Conservation (phyloP, 2,329 filamentous ascomycete species). For the Ophiostoma himal-ulmi region DNA sequence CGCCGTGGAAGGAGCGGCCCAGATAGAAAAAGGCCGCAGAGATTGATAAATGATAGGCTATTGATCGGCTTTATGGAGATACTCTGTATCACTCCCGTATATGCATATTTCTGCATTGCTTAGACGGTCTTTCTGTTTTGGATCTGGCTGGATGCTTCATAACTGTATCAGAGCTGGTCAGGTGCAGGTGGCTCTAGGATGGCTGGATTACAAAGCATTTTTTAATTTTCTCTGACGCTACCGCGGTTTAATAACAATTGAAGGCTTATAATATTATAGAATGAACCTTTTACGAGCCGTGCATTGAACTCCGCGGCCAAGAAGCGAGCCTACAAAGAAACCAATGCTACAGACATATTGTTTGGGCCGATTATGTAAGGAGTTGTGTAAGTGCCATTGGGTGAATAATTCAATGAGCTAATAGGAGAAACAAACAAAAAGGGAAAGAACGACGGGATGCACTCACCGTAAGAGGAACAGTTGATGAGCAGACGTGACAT, state of each 20-base stretch:
- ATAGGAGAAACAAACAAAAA: background rate
- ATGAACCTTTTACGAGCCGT: background rate
- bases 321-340: background rate
- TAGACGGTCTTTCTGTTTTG: background rate
- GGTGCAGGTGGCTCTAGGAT: background rate
- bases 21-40: constrained; percentile 7
- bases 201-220: background rate
- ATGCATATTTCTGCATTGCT: background rate
- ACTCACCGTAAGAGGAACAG: background rate
- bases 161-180: background rate
- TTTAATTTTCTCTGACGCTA: too few species aligned
- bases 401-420: background rate
- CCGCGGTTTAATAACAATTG: too few species aligned
- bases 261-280: too few species aligned
- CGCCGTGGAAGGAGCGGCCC: background rate
- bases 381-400: background rate
- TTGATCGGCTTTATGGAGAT: background rate
- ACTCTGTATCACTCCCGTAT: background rate
- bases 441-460: background rate
- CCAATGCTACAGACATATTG: background rate
- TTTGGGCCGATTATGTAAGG: background rate
- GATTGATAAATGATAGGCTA: constrained; percentile 1
- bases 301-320: background rate
- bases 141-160: background rate
- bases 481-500: background rate